Percentiles rank a stretch among this genome's conserved stretches.
Evolutionary conservation across 2,329 filamentous ascomycete genomes (phyloP).

Genomic region (Colletotrichum gigasporum): DNA sequence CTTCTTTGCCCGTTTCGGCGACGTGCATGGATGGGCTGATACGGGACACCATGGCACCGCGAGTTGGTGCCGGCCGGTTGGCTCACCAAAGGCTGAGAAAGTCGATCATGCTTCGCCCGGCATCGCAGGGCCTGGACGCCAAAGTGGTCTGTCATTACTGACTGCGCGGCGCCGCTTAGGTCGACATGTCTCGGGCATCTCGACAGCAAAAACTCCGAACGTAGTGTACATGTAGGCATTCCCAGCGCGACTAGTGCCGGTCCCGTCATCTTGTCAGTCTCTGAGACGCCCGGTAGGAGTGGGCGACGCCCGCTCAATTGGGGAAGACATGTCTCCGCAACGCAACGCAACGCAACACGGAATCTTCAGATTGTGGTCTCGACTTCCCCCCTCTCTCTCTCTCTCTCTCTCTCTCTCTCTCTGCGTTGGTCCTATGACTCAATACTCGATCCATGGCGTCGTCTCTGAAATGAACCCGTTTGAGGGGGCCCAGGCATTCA

Average conservation of each 20-base stretch:
- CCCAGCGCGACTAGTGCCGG: not conserved
- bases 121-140: not conserved
- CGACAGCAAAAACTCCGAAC: not conserved
- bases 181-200: not conserved
- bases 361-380: not conserved
- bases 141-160: not conserved
- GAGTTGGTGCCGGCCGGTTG: not conserved
- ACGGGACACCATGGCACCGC: constrained; percentile 10
- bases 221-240: not conserved
- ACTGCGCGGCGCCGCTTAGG: not conserved
- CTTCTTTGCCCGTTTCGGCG: constrained; percentile 13
- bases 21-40: constrained; percentile 11
- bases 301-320: not conserved
- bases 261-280: not conserved
- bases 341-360: no score
- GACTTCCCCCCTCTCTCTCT: no score
- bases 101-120: not conserved
- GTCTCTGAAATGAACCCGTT: no score
- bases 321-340: no score
- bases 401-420: no score
- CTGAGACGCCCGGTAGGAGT: not conserved
- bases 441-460: no score
- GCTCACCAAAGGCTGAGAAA: not conserved
- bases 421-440: no score
- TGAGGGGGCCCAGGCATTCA: not conserved